phyloP scores from a whole-genome alignment of 192 early-diverging fungal genomes.

The Diversispora eburnea region DNA sequence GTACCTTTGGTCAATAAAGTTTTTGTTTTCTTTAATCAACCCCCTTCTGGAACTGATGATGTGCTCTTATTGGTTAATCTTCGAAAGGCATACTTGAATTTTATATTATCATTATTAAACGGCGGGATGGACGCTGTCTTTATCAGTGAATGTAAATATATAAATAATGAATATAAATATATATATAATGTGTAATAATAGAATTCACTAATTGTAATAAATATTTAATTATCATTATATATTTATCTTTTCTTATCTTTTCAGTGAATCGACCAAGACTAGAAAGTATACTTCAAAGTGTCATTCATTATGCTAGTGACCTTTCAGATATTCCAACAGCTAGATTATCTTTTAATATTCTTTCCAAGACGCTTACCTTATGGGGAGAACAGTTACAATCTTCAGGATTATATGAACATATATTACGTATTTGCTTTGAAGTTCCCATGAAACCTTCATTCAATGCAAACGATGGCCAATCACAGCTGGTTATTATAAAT shows the following conservation, averaged over 20 bases:
- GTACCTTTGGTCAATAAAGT: conserved; percentile 78
- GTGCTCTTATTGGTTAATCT: conserved; percentile 70
- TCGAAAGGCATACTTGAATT: conserved; percentile 75
- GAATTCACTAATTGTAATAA: no score
- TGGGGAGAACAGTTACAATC: conserved; percentile 50
- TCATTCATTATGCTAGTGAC: conserved; percentile 63
- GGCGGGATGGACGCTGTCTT: conserved; percentile 74
- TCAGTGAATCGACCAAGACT: conserved; percentile 62
- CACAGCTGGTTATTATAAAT: conserved; percentile 52
- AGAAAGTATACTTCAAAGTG: conserved; percentile 59
- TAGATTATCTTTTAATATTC: conserved; percentile 66
- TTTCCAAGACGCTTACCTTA: conserved; percentile 60
- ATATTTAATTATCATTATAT: no score
- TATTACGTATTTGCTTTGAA: conserved; percentile 74
- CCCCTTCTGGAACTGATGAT: conserved; percentile 85
- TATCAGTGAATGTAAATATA: conserved; percentile 61
- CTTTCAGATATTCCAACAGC: conserved; percentile 56
- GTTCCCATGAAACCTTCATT: conserved; percentile 72
- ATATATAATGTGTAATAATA: no score
- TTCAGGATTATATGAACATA: conserved; percentile 55
- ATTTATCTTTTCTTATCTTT: no score
- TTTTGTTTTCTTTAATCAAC: conserved; percentile 79
- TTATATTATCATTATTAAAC: conserved; percentile 78
- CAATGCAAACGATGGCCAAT: conserved; percentile 71
- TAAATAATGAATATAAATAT: not conserved